phyloP scores from a whole-genome alignment of 2,329 filamentous ascomycete species.

The Sporothrix schenckii region DNA sequence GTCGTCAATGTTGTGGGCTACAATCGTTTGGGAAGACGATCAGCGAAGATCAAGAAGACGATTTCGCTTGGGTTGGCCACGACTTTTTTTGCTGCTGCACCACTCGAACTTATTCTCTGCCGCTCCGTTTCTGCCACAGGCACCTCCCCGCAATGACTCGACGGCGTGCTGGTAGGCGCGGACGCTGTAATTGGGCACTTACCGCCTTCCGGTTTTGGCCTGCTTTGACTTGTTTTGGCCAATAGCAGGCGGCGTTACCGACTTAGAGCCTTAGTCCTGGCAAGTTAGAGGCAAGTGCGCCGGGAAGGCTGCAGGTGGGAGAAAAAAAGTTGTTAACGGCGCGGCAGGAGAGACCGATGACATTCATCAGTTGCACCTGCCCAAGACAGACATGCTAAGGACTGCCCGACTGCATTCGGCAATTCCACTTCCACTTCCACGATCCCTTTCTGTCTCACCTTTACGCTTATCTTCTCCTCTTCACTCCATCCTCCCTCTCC shows the following conservation, averaged over 20 bases:
- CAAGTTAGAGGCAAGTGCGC: neutral
- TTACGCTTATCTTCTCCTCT: too few relatives aligned
- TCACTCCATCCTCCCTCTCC: neutral
- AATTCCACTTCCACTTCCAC: constrained; percentile 9
- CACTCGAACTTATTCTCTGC: constrained; percentile 27
- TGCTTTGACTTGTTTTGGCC: neutral
- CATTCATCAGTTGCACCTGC: neutral
- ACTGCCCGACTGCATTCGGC: neutral
- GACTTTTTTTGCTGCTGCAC: constrained; percentile 26
- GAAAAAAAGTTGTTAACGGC: constrained; percentile 8
- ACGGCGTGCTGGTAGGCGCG: constrained; percentile 26
- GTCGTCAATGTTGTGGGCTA: neutral
- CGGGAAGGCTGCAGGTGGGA: neutral
- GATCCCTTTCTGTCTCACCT: neutral
- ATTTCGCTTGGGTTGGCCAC: constrained; percentile 26
- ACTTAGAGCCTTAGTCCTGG: constrained; percentile 6
- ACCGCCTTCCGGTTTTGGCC: constrained; percentile 30
- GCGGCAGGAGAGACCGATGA: constrained; percentile 7
- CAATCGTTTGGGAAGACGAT: neutral
- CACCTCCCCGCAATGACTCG: constrained; percentile 30
- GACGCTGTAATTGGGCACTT: neutral
- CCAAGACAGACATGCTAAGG: constrained; percentile 18
- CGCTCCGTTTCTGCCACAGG: neutral
- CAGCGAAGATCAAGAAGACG: neutral
- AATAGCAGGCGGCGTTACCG: constrained; percentile 6